Evolutionary conservation across 2,329 filamentous ascomycete genomes (phyloP), one percentile per base, ranked within the genome.

Genomic region (Fusarium sp.): DNA sequence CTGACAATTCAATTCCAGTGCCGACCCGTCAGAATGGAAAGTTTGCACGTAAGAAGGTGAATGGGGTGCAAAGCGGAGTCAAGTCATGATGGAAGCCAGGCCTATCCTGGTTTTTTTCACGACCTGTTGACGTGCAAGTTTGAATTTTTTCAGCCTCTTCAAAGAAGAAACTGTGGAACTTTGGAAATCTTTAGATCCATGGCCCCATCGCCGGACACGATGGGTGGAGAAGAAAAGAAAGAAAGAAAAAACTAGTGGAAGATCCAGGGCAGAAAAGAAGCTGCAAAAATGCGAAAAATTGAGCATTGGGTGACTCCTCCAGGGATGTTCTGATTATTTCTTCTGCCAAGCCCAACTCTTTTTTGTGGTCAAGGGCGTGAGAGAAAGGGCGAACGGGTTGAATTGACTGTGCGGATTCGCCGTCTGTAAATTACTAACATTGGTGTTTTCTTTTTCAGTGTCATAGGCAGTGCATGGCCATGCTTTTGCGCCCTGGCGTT

Each of bases 401-500:
- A 46, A 33, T 45, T 37, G 30, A 41, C 32, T 35, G 55, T 51
- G 57, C 51, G 56, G 56, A 39, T 63, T 63, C 53, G 61, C 47
- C 40, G 23, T 35, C 9, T 43, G 19, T 54, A 58, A 69, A 69
- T 68, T 57, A 48, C 23, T 23, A 7, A 23, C 43, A 62, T 58
- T 54, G 61, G 44, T 61, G 57, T 52, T 33, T 66, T 53, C 39
- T 37, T 20, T 54, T 33, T 35, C 19, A 25, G n/a, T 46, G 22
- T 25, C 50, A 19, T 23, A 51, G 39, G 40, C 39, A 56, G 39
- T 44, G 39, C 52, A 39, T 25, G 19, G 40, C 40, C 65, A 58
- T 43, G 59, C 22, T 50, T 53, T 25, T 68, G 54, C 65, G 60
- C 65, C 65, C 65, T 68, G 65, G 60, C 54, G 59, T 65, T 53